Evolutionary conservation across 1,284 basidiomycete genomes (phyloP).

Genomic region (Ustilago xerochloae): DNA sequence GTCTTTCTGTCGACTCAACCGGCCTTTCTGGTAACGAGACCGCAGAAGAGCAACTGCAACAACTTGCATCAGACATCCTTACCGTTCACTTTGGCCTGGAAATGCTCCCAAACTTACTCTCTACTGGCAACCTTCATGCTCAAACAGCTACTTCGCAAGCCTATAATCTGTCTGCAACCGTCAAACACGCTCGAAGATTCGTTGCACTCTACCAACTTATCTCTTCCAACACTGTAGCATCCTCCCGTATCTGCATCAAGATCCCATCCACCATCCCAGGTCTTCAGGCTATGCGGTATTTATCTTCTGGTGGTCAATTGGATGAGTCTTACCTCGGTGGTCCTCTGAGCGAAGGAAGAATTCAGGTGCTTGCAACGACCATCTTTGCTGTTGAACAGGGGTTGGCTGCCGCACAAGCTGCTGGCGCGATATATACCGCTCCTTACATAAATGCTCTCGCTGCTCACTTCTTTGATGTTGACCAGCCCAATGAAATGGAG

Average conservation of each 20-base stretch:
- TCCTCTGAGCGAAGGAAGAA: conserved; percentile 14
- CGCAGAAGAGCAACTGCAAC: conserved; percentile 1
- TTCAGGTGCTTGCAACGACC: conserved; percentile 26
- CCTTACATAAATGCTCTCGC: conserved; percentile 38
- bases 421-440: conserved; percentile 15
- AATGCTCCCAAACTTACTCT: conserved; percentile 24
- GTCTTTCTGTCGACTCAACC: conserved; percentile 3
- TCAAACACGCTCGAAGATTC: conserved; percentile 24
- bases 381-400: conserved; percentile 33
- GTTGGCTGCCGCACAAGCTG: conserved; percentile 27
- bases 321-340: conserved; percentile 22
- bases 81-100: conserved; percentile 27
- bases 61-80: conserved; percentile 30
- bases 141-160: conserved; percentile 26
- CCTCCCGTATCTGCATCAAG: conserved; percentile 24
- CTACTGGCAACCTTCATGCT: conserved; percentile 22
- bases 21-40: conserved; percentile 12
- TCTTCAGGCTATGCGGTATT: conserved; percentile 33
- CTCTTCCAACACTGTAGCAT: neutral
- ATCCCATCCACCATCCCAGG: conserved; percentile 26
- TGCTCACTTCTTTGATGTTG: conserved; percentile 23
- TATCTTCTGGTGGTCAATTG: conserved; percentile 21
- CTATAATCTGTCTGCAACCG: conserved; percentile 16
- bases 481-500: neutral
- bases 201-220: conserved; percentile 30